phyloP scores from a whole-genome alignment of 2,329 filamentous ascomycete genomes.

The Aspergillus ustus region DNA sequence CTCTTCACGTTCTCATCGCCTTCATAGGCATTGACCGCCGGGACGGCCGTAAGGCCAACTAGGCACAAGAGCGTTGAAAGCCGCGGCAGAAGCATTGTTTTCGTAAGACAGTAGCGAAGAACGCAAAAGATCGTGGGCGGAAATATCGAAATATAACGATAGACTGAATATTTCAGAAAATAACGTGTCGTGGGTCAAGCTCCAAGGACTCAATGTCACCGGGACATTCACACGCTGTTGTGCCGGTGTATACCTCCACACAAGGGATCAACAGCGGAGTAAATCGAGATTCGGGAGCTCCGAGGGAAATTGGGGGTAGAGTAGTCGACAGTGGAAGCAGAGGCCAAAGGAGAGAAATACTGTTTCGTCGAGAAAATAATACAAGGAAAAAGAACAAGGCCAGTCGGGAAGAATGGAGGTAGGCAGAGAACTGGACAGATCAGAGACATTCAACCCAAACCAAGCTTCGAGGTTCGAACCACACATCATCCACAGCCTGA shows the following conservation, averaged over 20 bases:
- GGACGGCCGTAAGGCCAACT: constrained; percentile 38
- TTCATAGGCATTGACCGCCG: constrained; percentile 48
- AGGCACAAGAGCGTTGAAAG: constrained; percentile 42
- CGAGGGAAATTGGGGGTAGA: background rate
- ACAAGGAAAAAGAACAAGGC: constrained; percentile 5
- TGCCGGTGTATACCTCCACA: constrained; percentile 33
- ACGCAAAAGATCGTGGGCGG: constrained; percentile 9
- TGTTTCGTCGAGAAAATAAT: constrained; percentile 5
- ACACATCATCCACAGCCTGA: constrained; percentile 13
- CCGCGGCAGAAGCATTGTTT: constrained; percentile 39
- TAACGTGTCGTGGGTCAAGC: background rate
- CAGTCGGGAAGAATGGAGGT: constrained; percentile 4
- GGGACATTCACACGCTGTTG: constrained; percentile 47
- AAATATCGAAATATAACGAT: constrained; percentile 10
- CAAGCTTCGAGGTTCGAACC: constrained; percentile 5
- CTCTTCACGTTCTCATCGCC: constrained; percentile 62
- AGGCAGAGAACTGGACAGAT: constrained; percentile 23
- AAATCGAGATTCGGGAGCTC: background rate
- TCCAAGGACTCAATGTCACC: constrained; percentile 24
- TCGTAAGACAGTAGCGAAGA: background rate
- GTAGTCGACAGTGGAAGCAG: constrained; percentile 11
- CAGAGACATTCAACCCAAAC: constrained; percentile 3
- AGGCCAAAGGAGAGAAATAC: constrained; percentile 17
- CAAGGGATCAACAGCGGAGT: constrained; percentile 36
- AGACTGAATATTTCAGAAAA: constrained; percentile 1